Conservation (phyloP, 2,329 filamentous ascomycete genomes). For the Aspergillus viridinutans region DNA sequence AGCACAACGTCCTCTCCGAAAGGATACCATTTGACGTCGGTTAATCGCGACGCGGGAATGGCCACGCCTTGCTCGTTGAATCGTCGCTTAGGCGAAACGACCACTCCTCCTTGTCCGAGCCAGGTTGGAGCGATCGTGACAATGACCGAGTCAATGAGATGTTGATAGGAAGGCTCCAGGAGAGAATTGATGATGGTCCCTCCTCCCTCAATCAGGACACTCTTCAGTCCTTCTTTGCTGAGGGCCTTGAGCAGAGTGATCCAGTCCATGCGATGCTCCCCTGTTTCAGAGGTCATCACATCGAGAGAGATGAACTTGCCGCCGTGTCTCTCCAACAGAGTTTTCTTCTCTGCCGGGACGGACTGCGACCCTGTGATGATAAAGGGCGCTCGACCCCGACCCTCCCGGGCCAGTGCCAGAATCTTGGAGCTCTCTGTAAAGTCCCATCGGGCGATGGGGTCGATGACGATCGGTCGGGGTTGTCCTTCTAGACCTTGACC, state of each 20-base stretch:
- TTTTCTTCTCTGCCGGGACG: conserved; percentile 11
- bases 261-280: conserved; percentile 50
- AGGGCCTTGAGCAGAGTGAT: conserved; percentile 55
- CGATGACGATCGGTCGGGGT: conserved; percentile 74
- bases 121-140: conserved; percentile 85
- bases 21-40: conserved; percentile 66
- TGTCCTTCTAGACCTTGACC: conserved; percentile 51
- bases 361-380: conserved; percentile 48
- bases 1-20: conserved; percentile 77
- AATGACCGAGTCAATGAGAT: conserved; percentile 68
- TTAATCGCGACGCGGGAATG: conserved; percentile 56
- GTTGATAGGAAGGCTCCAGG: conserved; percentile 53
- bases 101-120: conserved; percentile 75
- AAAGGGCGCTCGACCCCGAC: conserved; percentile 67
- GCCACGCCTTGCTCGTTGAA: conserved; percentile 49
- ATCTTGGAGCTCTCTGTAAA: conserved; percentile 59
- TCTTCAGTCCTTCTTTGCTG: conserved; percentile 55
- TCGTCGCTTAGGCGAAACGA: conserved; percentile 64
- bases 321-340: conserved; percentile 25
- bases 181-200: conserved; percentile 76
- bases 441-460: conserved; percentile 69
- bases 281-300: conserved; percentile 7
- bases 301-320: conserved; percentile 29
- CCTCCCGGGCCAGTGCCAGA: conserved; percentile 57
- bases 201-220: conserved; percentile 89